Conservation (phyloP, 2,329 filamentous ascomycete species). For the Ophiocordyceps unilateralis region DNA sequence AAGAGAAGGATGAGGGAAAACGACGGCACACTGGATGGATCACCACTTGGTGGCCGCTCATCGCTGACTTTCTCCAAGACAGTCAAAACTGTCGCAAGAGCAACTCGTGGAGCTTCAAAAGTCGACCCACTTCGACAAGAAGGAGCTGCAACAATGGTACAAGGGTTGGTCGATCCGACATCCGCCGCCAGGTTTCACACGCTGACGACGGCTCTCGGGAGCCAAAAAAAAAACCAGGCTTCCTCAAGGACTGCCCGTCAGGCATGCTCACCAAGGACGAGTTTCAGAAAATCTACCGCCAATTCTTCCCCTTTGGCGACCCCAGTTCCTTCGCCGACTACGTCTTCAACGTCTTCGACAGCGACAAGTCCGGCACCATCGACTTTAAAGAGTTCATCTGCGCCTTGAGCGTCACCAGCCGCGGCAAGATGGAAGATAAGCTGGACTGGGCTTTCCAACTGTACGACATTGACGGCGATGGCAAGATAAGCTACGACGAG, state of each 20-base stretch:
- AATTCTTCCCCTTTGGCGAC: slow-evolving; percentile 98
- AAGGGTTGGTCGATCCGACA: slow-evolving; percentile 47
- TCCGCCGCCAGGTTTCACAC: not conserved
- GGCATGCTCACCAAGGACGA: slow-evolving; percentile 96
- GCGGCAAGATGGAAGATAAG: slow-evolving; percentile 98
- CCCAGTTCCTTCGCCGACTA: slow-evolving; percentile 96
- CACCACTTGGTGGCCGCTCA: not conserved
- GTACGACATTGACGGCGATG: slow-evolving; percentile 97
- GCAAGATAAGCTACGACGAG: slow-evolving; percentile 97
- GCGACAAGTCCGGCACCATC: slow-evolving; percentile 91
- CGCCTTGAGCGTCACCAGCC: slow-evolving; percentile 86
- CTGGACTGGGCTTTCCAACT: slow-evolving; percentile 98
- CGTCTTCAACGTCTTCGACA: slow-evolving; percentile 97
- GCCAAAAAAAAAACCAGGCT: slow-evolving; percentile 38
- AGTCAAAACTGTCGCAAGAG: slow-evolving; percentile 94
- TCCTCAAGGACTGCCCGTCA: slow-evolving; percentile 94
- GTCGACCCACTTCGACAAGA: slow-evolving; percentile 98
- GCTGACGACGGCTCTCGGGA: slow-evolving; percentile 1
- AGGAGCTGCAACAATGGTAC: slow-evolving; percentile 99
- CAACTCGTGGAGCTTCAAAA: slow-evolving; percentile 91
- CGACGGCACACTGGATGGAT: too few species aligned
- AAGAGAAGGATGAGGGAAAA: too few species aligned
- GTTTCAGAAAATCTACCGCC: slow-evolving; percentile 98
- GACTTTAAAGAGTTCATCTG: slow-evolving; percentile 99
- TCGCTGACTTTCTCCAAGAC: slow-evolving; percentile 35